phyloP scores from a whole-genome alignment of 208 protist genomes.

The Leishmania aethiopica region DNA sequence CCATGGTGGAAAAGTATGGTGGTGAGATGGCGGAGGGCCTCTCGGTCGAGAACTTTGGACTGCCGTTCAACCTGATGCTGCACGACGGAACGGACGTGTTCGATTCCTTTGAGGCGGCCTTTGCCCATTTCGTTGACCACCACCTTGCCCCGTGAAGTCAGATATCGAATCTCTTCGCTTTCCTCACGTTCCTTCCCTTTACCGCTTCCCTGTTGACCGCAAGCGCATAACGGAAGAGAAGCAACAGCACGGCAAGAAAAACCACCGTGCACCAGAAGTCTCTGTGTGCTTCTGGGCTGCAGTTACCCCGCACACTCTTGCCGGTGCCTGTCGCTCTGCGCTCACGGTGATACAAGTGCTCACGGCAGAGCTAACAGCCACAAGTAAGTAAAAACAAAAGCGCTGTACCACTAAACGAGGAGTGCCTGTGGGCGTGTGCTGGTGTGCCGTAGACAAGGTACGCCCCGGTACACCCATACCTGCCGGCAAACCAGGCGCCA shows the following conservation, averaged over 20 bases:
- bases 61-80: slow-evolving; percentile 88
- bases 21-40: slow-evolving; percentile 48
- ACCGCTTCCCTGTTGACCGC: not conserved
- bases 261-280: not conserved
- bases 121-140: slow-evolving; percentile 42
- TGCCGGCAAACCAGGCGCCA: not conserved
- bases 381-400: not conserved
- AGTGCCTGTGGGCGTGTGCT: not conserved
- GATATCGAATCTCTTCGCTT: not conserved
- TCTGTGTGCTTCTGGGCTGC: not conserved
- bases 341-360: not conserved
- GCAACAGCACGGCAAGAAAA: not conserved
- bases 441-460: not conserved
- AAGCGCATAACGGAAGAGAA: not conserved
- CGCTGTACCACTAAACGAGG: not conserved
- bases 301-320: not conserved
- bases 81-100: slow-evolving; percentile 59
- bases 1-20: slow-evolving; percentile 73
- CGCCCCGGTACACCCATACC: not conserved
- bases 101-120: slow-evolving; percentile 70
- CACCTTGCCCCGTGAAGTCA: not conserved
- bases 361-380: not conserved
- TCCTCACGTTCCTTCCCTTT: not conserved
- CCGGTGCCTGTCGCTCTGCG: not conserved
- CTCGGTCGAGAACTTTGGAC: slow-evolving; percentile 64